Evolutionary conservation across 2,329 filamentous ascomycete species (phyloP), one percentile per base, ranked within the genome.

Genomic region (Sphaceloma murrayae): DNA sequence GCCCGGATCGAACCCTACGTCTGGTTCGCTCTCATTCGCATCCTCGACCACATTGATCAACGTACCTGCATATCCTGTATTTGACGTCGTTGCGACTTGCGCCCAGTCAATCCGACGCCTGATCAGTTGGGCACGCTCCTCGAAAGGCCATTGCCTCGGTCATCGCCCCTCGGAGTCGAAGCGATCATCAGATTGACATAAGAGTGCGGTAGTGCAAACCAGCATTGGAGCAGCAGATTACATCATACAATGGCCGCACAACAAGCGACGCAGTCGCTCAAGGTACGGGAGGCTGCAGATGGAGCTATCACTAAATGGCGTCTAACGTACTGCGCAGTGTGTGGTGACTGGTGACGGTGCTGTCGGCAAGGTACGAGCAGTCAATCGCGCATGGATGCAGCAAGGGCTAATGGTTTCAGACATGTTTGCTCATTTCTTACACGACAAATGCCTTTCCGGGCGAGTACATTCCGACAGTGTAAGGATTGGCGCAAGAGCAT

Each of bases 361-460:
- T 63, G 91, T 98, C 58, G 91, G 91, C 68, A 98, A 98, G 78
- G 88, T 94, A 68, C 67, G 72, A 64, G 19, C 29, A 46, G n/a
- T 31, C 16, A 13, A 27, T 14, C 47, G 36, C 24, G 36, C 42
- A 43, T 39, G 47, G 50, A 43, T 48, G 48, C 45, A 36, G 34
- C 32, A 14, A 45, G 33, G 30, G 7, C 24, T 34, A 31, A 14
- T 19, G 21, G 10, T 48, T 45, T 18, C 55, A 95, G 89, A 98
- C 91, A 74, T 98, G 91, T 73, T 80, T 98, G 49, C 80, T 98
- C 58, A 98, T 98, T 64, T 96, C 89, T 43, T 98, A 98, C 72
- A 96, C 91, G 52, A 98, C 91, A 52, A 98, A 96, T 72, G 91
- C 91, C 53, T 98, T 98, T 66, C 91, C 91, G n/a, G 91, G 91